Base-by-base conservation (phyloP, 345 rosid genomes). In the Capsella bursapastoris region DNA sequence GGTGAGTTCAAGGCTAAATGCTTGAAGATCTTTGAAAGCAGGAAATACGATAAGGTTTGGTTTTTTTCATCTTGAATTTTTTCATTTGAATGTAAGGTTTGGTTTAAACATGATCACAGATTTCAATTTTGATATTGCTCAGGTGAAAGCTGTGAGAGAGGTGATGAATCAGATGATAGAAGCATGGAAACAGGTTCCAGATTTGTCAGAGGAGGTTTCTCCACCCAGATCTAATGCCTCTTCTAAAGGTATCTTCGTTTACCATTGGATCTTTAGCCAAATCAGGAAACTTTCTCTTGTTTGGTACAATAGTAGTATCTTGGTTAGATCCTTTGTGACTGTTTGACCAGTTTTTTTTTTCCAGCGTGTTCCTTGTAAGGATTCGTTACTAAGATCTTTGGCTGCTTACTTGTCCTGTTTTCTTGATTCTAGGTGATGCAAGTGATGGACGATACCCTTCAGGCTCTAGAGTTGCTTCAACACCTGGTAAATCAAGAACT, bases 141-240 rank as follows among this genome's bases (percentile, higher is more conserved):
- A 94, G 98, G 97, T 91, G 78, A 94, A 89, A 86, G 92, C 90
- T 50, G 89, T 84, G 11, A 88, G 98, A 85, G 97, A 91, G 66
- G 96, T 85, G 80, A 91, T 94, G 96, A 83, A 51, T 74, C 86
- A 90, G 85, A 86, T 86, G 91, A 73, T 94, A 70, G 93, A 94
- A 72, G 93, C 93, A 1, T 94, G 98, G 98, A 91, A 86, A 82
- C 89, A 87, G 83, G 84, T 94, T 49, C 93, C 97, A 0, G 98
- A 94, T 89, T 73, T 91, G 70, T 87, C 93, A 1, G 91, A 88
- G 15, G 96, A 86, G 69, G 83, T 64, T 11, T 90, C 92, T 9
- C 95, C 96, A 6, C 88, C 87, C n/a, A 71, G 75, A 72, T 87
- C 96, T 1, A 78, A 67, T 71, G 77, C 87, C 68, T 87, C 95